phyloP scores from a whole-genome alignment of 208 protist genomes.

The Acanthamoeba castellanii region DNA sequence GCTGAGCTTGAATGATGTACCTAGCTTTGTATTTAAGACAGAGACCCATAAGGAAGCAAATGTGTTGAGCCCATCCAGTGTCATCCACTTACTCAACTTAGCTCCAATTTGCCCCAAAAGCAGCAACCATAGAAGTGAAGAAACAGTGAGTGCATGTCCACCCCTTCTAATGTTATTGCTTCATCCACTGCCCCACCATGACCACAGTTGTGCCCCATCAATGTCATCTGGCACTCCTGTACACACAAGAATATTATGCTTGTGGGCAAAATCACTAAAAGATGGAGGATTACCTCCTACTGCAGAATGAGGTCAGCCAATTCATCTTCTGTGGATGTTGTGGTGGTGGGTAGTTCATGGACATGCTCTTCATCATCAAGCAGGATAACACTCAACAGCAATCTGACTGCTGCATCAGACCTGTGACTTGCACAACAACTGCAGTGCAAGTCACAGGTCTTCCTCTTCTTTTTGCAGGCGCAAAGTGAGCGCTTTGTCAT shows the following conservation, averaged over 20 bases:
- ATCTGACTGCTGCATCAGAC: neutral
- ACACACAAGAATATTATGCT: too few relatives aligned
- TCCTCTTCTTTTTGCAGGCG: slow-evolving; percentile 3
- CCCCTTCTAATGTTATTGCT: neutral
- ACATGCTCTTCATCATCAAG: neutral
- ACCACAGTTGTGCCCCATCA: neutral
- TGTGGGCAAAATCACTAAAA: too few relatives aligned
- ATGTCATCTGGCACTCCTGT: neutral
- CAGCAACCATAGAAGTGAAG: slow-evolving; percentile 74
- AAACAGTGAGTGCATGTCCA: slow-evolving; percentile 70
- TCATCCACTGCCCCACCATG: neutral
- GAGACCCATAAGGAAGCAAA: too few relatives aligned
- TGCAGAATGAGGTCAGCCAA: neutral
- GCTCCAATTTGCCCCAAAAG: slow-evolving; percentile 54
- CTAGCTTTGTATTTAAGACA: too few relatives aligned
- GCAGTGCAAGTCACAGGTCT: neutral
- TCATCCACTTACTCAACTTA: slow-evolving; percentile 82
- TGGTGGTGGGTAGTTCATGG: too few relatives aligned
- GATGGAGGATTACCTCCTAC: neutral
- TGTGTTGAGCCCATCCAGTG: slow-evolving; percentile 47
- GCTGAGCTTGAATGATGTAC: too few relatives aligned
- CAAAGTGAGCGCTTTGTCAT: neutral
- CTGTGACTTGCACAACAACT: too few relatives aligned
- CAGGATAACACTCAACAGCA: too few relatives aligned
- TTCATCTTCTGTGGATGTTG: too few relatives aligned